Percentiles rank a stretch among this genome's conserved stretches.
These are phyloP conservation scores for Verticillium nubilum DNA, from an alignment of 2,329 filamentous ascomycete species.

Conservation along the genomic window DNA sequence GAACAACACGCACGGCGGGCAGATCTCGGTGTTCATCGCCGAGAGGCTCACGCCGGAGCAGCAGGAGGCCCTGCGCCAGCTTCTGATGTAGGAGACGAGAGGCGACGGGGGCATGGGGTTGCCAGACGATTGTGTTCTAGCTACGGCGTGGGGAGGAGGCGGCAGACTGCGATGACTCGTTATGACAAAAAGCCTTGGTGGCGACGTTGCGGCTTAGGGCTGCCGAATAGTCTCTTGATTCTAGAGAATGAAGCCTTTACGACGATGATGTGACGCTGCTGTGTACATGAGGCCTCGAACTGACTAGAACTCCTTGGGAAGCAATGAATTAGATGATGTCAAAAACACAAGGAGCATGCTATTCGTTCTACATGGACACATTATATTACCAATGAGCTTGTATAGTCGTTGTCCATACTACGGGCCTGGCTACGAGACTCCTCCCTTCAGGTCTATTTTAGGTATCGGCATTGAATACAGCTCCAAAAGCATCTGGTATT, in stretches of 20 bases:
- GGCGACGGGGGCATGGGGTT: neutral
- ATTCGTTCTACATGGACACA: no score
- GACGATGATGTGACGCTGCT: neutral
- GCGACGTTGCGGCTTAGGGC: neutral
- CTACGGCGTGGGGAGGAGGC: neutral
- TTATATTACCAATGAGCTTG: no score
- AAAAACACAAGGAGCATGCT: no score
- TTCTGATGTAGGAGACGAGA: slow-evolving; percentile 32
- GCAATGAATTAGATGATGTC: no score
- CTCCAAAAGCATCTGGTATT: no score
- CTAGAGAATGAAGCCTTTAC: neutral
- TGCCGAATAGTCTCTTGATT: neutral
- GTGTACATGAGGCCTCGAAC: no score
- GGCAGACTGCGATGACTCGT: neutral
- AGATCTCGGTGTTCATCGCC: slow-evolving; percentile 64
- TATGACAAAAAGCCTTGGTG: neutral
- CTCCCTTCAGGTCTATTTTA: no score
- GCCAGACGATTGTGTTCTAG: neutral
- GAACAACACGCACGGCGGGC: slow-evolving; percentile 66
- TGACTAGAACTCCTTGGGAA: no score
- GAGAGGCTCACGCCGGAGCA: slow-evolving; percentile 63
- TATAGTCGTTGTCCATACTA: no score
- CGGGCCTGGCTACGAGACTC: no score
- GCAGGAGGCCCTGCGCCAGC: slow-evolving; percentile 45
- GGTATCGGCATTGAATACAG: no score